These are phyloP conservation scores for Kluyveromyces marxianus DNA, from an alignment of 1,139 yeast genomes.

Conservation along the genomic window DNA sequence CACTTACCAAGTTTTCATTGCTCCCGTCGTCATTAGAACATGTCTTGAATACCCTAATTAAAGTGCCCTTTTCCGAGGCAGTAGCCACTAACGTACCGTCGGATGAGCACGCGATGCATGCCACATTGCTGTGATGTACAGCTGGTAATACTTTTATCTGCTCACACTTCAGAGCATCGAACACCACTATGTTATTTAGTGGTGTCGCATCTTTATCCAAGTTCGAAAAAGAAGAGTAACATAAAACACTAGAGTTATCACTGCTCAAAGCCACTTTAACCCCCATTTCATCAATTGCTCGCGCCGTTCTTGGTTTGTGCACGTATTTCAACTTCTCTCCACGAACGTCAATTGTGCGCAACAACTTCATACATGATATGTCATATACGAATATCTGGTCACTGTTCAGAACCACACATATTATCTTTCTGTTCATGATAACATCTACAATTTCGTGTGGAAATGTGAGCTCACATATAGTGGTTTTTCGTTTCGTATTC, in stretches of 20 bases:
- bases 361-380: slow-evolving; percentile 59
- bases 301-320: slow-evolving; percentile 2
- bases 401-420: slow-evolving; percentile 49
- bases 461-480: slow-evolving; percentile 49
- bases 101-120: slow-evolving; percentile 33
- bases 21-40: slow-evolving; percentile 20
- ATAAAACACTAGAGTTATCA: slow-evolving; percentile 27
- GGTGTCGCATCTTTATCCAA: slow-evolving; percentile 15
- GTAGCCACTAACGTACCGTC: slow-evolving; percentile 55
- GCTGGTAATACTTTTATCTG: slow-evolving; percentile 48
- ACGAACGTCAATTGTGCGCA: slow-evolving; percentile 48
- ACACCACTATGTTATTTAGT: slow-evolving; percentile 34
- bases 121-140: slow-evolving; percentile 26
- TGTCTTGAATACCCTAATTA: slow-evolving; percentile 46
- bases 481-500: slow-evolving; percentile 47
- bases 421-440: slow-evolving; percentile 56
- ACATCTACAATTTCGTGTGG: slow-evolving; percentile 55
- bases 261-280: slow-evolving; percentile 22
- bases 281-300: slow-evolving; percentile 9
- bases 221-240: slow-evolving; percentile 23
- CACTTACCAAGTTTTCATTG: slow-evolving; percentile 21
- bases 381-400: slow-evolving; percentile 69
- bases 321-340: slow-evolving; percentile 16
- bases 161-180: slow-evolving; percentile 50
- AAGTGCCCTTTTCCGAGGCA: slow-evolving; percentile 67